Conservation (phyloP, 2,329 filamentous ascomycete species). For the Sporothrix schenckii region DNA sequence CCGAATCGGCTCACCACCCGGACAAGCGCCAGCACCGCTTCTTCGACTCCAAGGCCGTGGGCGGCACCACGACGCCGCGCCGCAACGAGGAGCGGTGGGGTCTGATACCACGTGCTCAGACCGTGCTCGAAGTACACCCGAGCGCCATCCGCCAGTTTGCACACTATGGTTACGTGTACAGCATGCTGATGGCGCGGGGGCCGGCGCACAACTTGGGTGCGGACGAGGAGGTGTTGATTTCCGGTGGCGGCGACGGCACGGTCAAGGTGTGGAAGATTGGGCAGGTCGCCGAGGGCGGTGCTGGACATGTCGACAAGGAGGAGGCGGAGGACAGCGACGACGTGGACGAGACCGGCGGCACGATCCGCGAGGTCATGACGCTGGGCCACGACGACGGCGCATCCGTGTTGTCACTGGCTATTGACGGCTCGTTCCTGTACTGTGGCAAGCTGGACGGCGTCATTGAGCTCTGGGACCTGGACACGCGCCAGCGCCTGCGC, state of each 20-base stretch:
- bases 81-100: constrained; percentile 63
- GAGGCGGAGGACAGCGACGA: constrained; percentile 47
- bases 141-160: constrained; percentile 84
- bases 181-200: constrained; percentile 83
- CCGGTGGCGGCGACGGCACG: constrained; percentile 88
- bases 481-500: constrained; percentile 86
- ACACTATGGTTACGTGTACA: constrained; percentile 94
- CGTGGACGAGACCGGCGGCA: constrained; percentile 58
- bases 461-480: constrained; percentile 94
- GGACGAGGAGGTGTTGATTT: constrained; percentile 81
- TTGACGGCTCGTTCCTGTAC: constrained; percentile 91
- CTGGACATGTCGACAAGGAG: constrained; percentile 39
- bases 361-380: constrained; percentile 69
- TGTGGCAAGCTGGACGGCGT: constrained; percentile 84
- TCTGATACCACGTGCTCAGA: constrained; percentile 57
- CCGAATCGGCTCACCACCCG: constrained; percentile 69
- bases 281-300: constrained; percentile 44
- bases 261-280: constrained; percentile 88
- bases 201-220: constrained; percentile 67
- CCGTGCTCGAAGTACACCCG: constrained; percentile 76
- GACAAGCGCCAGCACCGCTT: constrained; percentile 81
- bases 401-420: constrained; percentile 73
- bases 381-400: constrained; percentile 64
- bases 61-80: constrained; percentile 75
- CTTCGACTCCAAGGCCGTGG: constrained; percentile 87